Percentiles rank a stretch among this genome's conserved stretches.
phyloP scores from a whole-genome alignment of 2,329 filamentous ascomycete genomes.

The Colletotrichum sp. region DNA sequence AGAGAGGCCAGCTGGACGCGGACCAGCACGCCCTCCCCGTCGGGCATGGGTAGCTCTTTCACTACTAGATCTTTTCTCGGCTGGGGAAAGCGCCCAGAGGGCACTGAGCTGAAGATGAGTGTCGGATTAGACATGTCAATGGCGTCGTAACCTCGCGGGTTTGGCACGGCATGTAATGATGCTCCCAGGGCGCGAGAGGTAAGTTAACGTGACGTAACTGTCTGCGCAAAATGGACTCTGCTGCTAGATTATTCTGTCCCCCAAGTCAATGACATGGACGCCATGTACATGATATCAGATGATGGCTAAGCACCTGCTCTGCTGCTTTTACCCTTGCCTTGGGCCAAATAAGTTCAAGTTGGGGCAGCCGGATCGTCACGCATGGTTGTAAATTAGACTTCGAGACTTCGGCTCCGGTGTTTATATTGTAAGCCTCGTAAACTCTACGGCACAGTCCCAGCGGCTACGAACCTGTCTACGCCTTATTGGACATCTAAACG shows the following conservation, averaged over 20 bases:
- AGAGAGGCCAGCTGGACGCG: constrained; percentile 53
- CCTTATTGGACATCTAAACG: background rate
- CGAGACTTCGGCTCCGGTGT: background rate
- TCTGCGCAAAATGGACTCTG: background rate
- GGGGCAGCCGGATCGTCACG: background rate
- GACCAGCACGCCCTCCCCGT: background rate
- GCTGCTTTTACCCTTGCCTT: background rate
- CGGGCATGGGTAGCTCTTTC: background rate
- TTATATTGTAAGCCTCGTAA: background rate
- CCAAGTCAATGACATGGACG: background rate
- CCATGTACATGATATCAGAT: background rate
- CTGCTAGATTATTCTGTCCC: background rate
- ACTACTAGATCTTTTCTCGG: background rate
- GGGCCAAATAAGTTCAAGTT: background rate
- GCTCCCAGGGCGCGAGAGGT: background rate
- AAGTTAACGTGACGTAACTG: background rate
- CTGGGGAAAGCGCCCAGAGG: background rate
- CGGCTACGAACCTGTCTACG: background rate
- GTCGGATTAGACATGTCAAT: background rate
- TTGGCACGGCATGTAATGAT: background rate
- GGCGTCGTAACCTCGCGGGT: background rate
- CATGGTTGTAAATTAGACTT: background rate
- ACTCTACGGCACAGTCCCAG: background rate
- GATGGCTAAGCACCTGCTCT: background rate
- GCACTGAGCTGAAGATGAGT: background rate